Conservation (phyloP, 805 yeast genomes). For the Geotrichum ghanense region DNA sequence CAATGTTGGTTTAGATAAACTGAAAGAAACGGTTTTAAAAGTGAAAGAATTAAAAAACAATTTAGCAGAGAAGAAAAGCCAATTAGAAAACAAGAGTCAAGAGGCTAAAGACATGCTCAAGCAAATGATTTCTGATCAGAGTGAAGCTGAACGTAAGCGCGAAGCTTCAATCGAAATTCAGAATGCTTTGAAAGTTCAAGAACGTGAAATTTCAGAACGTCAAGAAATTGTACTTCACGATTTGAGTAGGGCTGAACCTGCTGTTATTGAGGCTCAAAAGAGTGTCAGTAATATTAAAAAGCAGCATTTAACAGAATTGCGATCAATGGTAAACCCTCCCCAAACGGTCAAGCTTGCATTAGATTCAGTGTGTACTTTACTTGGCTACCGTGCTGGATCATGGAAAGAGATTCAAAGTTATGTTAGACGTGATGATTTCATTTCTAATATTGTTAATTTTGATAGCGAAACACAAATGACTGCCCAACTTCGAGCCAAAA, state of each 20-base stretch:
- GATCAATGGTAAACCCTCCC: slow-evolving; percentile 89
- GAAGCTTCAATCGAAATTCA: slow-evolving; percentile 76
- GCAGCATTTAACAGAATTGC: slow-evolving; percentile 78
- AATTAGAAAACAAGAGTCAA: slow-evolving; percentile 42
- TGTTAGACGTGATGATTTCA: slow-evolving; percentile 81
- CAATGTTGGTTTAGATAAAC: slow-evolving; percentile 58
- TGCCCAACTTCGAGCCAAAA: slow-evolving; percentile 36
- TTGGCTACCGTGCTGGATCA: slow-evolving; percentile 51
- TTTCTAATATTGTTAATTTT: slow-evolving; percentile 66
- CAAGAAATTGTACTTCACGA: slow-evolving; percentile 46
- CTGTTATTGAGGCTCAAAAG: slow-evolving; percentile 68
- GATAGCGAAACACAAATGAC: slow-evolving; percentile 51
- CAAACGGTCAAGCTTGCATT: slow-evolving; percentile 71
- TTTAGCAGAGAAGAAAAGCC: slow-evolving; percentile 41
- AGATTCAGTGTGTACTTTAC: slow-evolving; percentile 77
- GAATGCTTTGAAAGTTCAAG: slow-evolving; percentile 56
- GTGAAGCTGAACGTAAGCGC: slow-evolving; percentile 82
- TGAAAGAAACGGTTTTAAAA: slow-evolving; percentile 65
- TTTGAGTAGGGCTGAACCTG: slow-evolving; percentile 71
- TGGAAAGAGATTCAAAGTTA: slow-evolving; percentile 81
- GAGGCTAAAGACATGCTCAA: slow-evolving; percentile 65
- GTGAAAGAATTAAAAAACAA: slow-evolving; percentile 48
- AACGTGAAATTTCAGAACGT: slow-evolving; percentile 44
- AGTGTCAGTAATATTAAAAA: slow-evolving; percentile 92
- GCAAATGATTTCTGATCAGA: slow-evolving; percentile 72